Percentiles rank a stretch among this genome's conserved stretches.
Conservation (phyloP, 106 monocot species). For the Cymbidium sinense region DNA sequence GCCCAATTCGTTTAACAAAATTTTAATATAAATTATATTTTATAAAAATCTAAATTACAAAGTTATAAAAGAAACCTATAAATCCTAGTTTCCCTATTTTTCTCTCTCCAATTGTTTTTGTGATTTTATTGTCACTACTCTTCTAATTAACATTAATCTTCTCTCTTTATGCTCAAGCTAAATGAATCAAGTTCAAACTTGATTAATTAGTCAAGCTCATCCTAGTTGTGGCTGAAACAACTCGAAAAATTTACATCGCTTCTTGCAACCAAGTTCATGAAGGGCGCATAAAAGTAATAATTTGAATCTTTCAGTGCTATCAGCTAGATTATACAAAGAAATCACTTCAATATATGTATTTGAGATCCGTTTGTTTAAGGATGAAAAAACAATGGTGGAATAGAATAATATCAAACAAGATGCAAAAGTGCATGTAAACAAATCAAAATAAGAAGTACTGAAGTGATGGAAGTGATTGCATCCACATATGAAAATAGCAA, state of each 20-base stretch:
- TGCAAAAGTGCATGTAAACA: not conserved
- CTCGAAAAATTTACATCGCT: not conserved
- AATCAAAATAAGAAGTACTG: not conserved
- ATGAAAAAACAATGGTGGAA: not conserved
- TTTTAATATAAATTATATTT: not conserved
- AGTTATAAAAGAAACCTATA: not conserved
- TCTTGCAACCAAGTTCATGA: not conserved
- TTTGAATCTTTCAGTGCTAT: not conserved
- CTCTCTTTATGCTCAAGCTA: not conserved
- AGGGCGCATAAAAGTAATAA: not conserved
- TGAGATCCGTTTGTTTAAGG: not conserved
- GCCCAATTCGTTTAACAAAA: not conserved
- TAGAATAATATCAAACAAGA: conserved; percentile 6
- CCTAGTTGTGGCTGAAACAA: not conserved
- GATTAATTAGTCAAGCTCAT: not conserved
- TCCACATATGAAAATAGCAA: not conserved
- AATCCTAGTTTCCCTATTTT: not conserved
- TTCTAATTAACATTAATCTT: not conserved
- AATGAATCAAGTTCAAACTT: not conserved
- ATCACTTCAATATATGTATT: not conserved
- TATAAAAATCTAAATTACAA: not conserved
- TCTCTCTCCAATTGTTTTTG: not conserved
- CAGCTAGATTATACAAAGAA: not conserved
- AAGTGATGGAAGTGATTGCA: not conserved
- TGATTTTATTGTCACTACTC: not conserved